These are phyloP conservation scores for Myxozyma neotropica DNA, from an alignment of 805 yeast genomes.

Conservation along the genomic window DNA sequence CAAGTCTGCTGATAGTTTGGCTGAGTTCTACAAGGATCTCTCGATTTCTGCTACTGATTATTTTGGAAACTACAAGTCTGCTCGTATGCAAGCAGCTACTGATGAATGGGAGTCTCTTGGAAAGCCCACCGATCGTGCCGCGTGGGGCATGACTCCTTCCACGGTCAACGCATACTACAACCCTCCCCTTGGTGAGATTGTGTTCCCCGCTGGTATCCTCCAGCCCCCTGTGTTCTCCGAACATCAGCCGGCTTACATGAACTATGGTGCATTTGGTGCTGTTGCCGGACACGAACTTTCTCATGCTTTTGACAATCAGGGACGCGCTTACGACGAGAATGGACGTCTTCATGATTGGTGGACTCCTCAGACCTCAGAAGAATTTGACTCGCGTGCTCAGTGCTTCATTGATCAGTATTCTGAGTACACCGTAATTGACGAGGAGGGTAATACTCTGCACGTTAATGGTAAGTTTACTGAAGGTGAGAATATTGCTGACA, in stretches of 20 bases:
- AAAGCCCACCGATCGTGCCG: constrained; percentile 30
- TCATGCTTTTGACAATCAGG: constrained; percentile 35
- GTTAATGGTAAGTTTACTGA: constrained; percentile 33
- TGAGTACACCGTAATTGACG: constrained; percentile 31
- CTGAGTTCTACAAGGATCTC: constrained; percentile 28
- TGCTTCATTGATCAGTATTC: constrained; percentile 34
- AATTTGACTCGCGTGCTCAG: constrained; percentile 32
- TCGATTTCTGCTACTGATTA: constrained; percentile 18
- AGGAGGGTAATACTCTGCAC: constrained; percentile 27
- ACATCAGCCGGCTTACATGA: constrained; percentile 31
- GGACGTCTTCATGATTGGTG: constrained; percentile 34
- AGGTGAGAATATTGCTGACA: constrained; percentile 35
- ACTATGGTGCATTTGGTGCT: constrained; percentile 34
- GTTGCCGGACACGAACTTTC: constrained; percentile 36
- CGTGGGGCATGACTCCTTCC: constrained; percentile 34
- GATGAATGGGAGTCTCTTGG: constrained; percentile 30
- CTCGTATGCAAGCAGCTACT: constrained; percentile 27
- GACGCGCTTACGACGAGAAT: constrained; percentile 31
- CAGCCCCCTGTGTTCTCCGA: constrained; percentile 34
- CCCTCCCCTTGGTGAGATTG: constrained; percentile 34
- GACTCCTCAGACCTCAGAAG: constrained; percentile 26
- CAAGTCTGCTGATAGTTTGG: constrained; percentile 26
- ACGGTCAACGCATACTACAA: constrained; percentile 36
- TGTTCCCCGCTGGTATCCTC: constrained; percentile 34
- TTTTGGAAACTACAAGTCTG: constrained; percentile 31